Evolutionary conservation across 495 filamentous ascomycete species (phyloP), one percentile per base, ranked within the genome.

Genomic region (Aspergillus indologenus): DNA sequence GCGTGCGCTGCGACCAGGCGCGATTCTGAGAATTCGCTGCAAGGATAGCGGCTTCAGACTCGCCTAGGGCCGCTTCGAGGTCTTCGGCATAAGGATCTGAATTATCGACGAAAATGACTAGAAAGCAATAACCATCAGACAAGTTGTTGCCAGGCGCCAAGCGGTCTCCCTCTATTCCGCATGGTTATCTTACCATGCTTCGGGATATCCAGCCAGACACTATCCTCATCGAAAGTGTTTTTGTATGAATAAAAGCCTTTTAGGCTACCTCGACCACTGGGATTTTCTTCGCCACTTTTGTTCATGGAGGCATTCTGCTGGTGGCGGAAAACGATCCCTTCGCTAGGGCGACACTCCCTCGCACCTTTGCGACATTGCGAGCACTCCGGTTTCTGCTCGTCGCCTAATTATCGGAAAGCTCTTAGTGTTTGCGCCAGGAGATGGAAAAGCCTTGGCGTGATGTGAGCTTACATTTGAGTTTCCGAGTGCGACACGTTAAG

Each of bases 221-320:
- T 84, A 60, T 82, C 75, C 57, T 82, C 77, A 54, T 80, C 77
- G 62, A 89, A 89, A 2, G 85, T 86, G 65, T 89, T 84, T 65
- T 82, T 85, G 66, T 89, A 89, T 29, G 82, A 84, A 65, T 86
- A 89, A 65, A 87, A 89, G n/a, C 83, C 81, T 53, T 81, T 81
- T 56, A 89, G 70, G 56, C 69, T 76, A 0, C 71, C 73, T 19
- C 71, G 72, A 19, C 75, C 79, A 56, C 71, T 73, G 15, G 70
- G 70, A 6, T 78, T 68, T 15, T 65, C 65, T 5, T 70, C 71
- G 20, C 65, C 65, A 23, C 65, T 60, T 8, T 79, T 75, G 57
- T 87, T 89, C 85, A 89, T 85, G 8, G 84, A 87, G 3, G 86
- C 85, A 79, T 89, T 89, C 66, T 89, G 86, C 63, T 89, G 86